These are phyloP conservation scores for Chondrostereum purpureum DNA, from an alignment of 1,284 basidiomycete genomes.

Conservation along the genomic window DNA sequence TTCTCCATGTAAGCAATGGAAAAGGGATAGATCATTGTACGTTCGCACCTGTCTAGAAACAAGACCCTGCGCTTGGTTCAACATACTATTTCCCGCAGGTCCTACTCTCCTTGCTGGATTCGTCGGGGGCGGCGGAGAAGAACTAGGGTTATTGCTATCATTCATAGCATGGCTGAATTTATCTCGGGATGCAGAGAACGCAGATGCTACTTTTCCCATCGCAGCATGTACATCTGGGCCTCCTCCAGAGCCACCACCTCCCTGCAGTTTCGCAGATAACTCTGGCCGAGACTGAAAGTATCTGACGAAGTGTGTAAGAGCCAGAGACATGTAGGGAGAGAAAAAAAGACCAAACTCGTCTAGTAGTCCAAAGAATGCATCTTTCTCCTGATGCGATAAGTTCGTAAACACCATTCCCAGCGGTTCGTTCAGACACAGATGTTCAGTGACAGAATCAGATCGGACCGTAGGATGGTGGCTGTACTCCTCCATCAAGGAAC, in stretches of 20 bases:
- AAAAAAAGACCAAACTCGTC: slow-evolving; percentile 52
- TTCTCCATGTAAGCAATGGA: neutral
- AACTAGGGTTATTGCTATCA: neutral
- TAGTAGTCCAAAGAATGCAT: slow-evolving; percentile 70
- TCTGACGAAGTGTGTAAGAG: slow-evolving; percentile 27
- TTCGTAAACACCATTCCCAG: slow-evolving; percentile 70
- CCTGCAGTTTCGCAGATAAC: slow-evolving; percentile 30
- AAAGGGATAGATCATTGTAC: slow-evolving; percentile 2
- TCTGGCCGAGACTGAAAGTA: slow-evolving; percentile 76
- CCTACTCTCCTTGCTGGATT: neutral
- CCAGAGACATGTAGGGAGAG: neutral
- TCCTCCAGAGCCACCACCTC: slow-evolving; percentile 15
- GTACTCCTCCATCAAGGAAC: neutral
- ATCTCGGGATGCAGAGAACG: slow-evolving; percentile 31
- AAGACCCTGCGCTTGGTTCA: slow-evolving; percentile 13
- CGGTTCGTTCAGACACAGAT: neutral
- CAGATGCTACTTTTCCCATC: slow-evolving; percentile 45
- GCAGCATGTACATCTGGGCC: slow-evolving; percentile 22
- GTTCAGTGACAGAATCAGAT: neutral
- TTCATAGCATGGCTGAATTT: neutral
- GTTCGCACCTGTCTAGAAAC: slow-evolving; percentile 23
- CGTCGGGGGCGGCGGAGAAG: slow-evolving; percentile 8
- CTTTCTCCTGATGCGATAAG: slow-evolving; percentile 58
- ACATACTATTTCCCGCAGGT: slow-evolving; percentile 1
- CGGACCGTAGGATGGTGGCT: neutral